Evolutionary conservation across 2,329 filamentous ascomycete genomes (phyloP), one percentile per base, ranked within the genome.

Genomic region (Penicillium expansum): DNA sequence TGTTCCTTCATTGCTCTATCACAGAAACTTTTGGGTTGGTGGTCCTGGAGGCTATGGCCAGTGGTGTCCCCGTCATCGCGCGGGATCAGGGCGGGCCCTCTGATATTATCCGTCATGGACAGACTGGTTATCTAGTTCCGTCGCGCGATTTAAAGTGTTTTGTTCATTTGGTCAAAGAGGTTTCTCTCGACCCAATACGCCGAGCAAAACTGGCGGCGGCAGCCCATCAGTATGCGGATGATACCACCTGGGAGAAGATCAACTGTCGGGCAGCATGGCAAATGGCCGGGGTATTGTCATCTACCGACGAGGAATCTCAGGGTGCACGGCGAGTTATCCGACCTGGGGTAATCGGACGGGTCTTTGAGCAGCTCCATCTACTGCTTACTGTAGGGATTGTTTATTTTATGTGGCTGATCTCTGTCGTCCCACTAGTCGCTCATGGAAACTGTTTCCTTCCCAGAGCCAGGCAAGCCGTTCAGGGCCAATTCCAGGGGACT

Each of bases 11-110:
- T 73, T 88, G 86, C 72, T 89, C 85, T 22, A 77, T 89, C 56
- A 89, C 86, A 0, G 87, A 90, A 71, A 90, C 87, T 0, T 89
- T 90, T 69, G 87, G 87, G 0, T 76, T 90, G 10, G 86, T 90
- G 0, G 86, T 89, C 1, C 76, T 89, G 2, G 87, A 89, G 71
- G 83, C 84, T 3, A 89, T 90, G 86, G 86, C 86, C 0, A 88
- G 85, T 60, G 86, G 86, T 3, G 79, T 90, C 2, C 86, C 86
- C 0, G 86, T 90, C 24, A 78, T 90, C 51, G 87, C 87, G 3
- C 80, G 87, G 44, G 86, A 89, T 64, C 84, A 87, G 67, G 87
- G 87, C 10, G 87, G 87, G 0, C 87, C 87, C 0, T 86, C 84
- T 35, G 86, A 90, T 66, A 88, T 86, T 52, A 80, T 90, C 35